phyloP scores from a whole-genome alignment of 495 filamentous ascomycete species.

The Penicillium daleae region DNA sequence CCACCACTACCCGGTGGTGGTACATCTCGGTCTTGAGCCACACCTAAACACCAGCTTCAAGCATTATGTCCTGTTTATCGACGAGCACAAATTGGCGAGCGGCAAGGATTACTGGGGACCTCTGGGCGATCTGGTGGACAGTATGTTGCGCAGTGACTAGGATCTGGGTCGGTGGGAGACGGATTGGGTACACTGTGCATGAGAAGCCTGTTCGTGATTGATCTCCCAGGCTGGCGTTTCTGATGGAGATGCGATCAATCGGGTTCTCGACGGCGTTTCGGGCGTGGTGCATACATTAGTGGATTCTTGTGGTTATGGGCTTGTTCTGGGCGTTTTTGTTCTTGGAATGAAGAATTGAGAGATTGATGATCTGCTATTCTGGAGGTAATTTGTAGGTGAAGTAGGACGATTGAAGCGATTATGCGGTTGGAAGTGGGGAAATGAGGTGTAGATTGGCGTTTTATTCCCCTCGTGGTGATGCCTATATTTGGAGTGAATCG shows the following conservation, averaged over 20 bases:
- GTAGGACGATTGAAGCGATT: not conserved
- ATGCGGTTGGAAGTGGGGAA: not conserved
- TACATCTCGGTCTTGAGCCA: conserved; percentile 92
- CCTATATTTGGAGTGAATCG: not conserved
- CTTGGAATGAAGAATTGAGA: conserved; percentile 5
- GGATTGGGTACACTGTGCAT: conserved; percentile 12
- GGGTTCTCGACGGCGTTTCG: conserved; percentile 34
- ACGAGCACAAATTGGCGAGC: conserved; percentile 85
- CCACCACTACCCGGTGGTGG: conserved; percentile 97
- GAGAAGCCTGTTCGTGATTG: conserved; percentile 15
- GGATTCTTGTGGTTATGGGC: conserved; percentile 15
- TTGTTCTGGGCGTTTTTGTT: conserved; percentile 23
- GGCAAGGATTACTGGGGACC: conserved; percentile 98
- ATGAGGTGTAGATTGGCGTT: not conserved
- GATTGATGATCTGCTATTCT: conserved; percentile 1
- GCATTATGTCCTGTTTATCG: conserved; percentile 96
- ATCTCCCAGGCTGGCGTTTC: conserved; percentile 3
- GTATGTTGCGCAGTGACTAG: conserved; percentile 92
- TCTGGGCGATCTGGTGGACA: conserved; percentile 94
- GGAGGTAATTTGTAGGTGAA: not conserved
- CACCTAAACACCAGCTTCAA: conserved; percentile 99
- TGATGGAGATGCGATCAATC: conserved; percentile 10
- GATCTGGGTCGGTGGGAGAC: not conserved
- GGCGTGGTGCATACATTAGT: conserved; percentile 28
- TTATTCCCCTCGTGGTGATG: not conserved